Evolutionary conservation across 1,139 yeast species (phyloP).

Genomic region (Debaryomyces sp.): DNA sequence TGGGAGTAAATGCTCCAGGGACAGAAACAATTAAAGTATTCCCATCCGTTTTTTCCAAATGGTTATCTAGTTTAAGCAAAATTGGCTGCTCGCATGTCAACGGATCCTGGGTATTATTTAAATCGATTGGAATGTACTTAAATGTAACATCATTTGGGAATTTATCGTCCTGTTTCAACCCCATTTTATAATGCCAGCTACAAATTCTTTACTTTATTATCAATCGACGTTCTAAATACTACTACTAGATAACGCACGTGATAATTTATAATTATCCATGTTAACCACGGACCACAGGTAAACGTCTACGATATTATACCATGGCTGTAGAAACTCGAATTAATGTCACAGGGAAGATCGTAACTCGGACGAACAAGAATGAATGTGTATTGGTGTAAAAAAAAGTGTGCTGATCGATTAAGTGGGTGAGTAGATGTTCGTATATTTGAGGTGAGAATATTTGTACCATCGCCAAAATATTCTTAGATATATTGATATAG

Average conservation of each 20-base stretch:
- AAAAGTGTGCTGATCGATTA: not conserved
- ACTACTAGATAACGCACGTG: slow-evolving; percentile 1
- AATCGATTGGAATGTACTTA: slow-evolving; percentile 56
- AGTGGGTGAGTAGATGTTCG: not conserved
- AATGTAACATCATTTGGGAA: slow-evolving; percentile 59
- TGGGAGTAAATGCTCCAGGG: slow-evolving; percentile 93
- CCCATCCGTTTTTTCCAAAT: slow-evolving; percentile 28
- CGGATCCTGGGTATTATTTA: slow-evolving; percentile 38
- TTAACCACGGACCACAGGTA: not conserved
- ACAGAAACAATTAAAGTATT: slow-evolving; percentile 74
- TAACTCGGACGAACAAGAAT: not conserved
- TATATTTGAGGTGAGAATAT: slow-evolving; percentile 3
- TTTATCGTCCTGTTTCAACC: slow-evolving; percentile 26
- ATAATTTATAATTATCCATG: not conserved
- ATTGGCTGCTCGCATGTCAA: slow-evolving; percentile 52
- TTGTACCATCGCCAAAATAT: not conserved
- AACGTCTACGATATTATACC: not conserved
- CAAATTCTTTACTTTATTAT: not conserved
- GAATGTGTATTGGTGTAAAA: not conserved
- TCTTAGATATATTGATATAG: not conserved
- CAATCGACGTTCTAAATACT: not conserved
- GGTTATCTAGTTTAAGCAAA: slow-evolving; percentile 22
- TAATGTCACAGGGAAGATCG: not conserved
- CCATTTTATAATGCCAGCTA: slow-evolving; percentile 7
- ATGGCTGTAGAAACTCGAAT: not conserved